phyloP scores from a whole-genome alignment of 2,329 filamentous ascomycete species.

The Aspergillus alliaceus region DNA sequence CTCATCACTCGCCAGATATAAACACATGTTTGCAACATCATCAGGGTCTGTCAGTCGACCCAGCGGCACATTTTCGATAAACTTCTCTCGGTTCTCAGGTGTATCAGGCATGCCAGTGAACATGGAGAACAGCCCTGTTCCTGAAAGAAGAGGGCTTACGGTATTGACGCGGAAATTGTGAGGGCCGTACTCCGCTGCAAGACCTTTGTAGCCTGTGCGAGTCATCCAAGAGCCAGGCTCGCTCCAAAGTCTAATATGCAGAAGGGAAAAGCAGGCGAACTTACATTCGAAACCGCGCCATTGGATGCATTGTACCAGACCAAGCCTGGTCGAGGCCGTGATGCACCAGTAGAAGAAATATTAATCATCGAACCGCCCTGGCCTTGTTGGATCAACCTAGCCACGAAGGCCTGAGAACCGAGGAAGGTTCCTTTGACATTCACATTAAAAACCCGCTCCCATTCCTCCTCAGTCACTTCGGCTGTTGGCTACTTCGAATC shows the following conservation, averaged over 20 bases:
- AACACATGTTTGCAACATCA: conserved; percentile 70
- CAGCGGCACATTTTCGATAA: conserved; percentile 45
- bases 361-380: conserved; percentile 46
- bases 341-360: conserved; percentile 45
- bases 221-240: background rate
- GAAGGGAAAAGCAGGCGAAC: conserved; percentile 5
- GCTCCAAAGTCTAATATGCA: too few relatives aligned
- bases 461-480: conserved; percentile 46
- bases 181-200: conserved; percentile 72
- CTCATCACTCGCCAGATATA: conserved; percentile 71
- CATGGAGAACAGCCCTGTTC: conserved; percentile 61
- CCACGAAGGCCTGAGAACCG: conserved; percentile 34
- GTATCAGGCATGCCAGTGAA: conserved; percentile 45
- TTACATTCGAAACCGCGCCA: conserved; percentile 45
- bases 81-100: conserved; percentile 45
- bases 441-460: conserved; percentile 45
- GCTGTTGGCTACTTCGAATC: conserved; percentile 32
- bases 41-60: conserved; percentile 45
- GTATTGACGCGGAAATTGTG: conserved; percentile 72
- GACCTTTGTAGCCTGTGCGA: conserved; percentile 59
- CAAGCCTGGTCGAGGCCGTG: conserved; percentile 42
- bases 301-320: conserved; percentile 50
- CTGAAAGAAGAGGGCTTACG: conserved; percentile 67
- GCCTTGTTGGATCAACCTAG: conserved; percentile 39
- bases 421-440: conserved; percentile 47